phyloP scores from a whole-genome alignment of 169 alveolate species.

The Blepharisma undulans region DNA sequence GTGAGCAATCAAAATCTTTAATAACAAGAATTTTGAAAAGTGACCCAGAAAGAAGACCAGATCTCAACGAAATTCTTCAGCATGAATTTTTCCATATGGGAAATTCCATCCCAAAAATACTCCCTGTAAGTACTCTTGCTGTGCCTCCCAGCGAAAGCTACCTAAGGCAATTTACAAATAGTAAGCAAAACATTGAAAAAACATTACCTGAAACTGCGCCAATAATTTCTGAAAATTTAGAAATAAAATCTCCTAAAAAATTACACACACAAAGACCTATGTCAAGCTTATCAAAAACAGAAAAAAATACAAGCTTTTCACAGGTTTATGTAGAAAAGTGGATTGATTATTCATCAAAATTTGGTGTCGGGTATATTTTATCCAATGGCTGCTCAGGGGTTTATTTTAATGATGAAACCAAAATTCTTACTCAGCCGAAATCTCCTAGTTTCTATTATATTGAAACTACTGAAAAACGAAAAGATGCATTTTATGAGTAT shows the following conservation, averaged over 20 bases:
- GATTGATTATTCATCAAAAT: constrained; percentile 83
- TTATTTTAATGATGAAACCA: constrained; percentile 87
- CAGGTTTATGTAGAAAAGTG: constrained; percentile 73
- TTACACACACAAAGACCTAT: neutral
- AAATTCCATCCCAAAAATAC: constrained; percentile 65
- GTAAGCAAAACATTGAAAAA: neutral
- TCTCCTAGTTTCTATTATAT: constrained; percentile 63
- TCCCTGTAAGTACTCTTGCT: constrained; percentile 75
- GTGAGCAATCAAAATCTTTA: constrained; percentile 72
- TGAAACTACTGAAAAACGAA: constrained; percentile 64
- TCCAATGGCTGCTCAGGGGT: constrained; percentile 85
- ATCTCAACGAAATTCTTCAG: constrained; percentile 72
- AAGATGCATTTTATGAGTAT: constrained; percentile 56
- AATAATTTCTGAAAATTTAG: neutral
- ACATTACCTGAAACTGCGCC: neutral
- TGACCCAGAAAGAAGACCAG: constrained; percentile 83
- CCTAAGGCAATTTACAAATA: constrained; percentile 50
- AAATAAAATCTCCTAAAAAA: neutral
- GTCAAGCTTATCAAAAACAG: neutral
- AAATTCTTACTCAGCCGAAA: constrained; percentile 77
- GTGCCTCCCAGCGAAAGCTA: constrained; percentile 81
- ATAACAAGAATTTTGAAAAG: constrained; percentile 78
- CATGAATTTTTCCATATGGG: constrained; percentile 74
- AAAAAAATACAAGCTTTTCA: neutral
- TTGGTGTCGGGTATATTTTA: constrained; percentile 87